These are phyloP conservation scores for Coriolopsis trogii DNA, from an alignment of 1,284 basidiomycete species.

Conservation along the genomic window DNA sequence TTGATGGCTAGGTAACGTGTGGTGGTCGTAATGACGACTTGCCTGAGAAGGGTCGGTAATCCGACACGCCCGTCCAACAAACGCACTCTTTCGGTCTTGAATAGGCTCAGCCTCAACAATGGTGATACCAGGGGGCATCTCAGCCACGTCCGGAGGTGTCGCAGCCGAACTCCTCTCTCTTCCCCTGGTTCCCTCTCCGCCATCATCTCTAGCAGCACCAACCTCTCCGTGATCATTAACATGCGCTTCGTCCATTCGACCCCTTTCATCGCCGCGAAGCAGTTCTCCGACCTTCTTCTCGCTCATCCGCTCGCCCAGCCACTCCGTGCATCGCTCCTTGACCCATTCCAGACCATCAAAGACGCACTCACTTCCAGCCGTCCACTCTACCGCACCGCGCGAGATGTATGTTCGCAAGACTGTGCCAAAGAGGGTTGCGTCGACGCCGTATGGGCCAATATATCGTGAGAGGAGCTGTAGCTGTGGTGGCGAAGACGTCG, in stretches of 20 bases:
- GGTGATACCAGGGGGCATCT: conserved; percentile 61
- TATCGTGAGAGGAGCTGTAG: conserved; percentile 87
- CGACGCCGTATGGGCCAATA: conserved; percentile 78
- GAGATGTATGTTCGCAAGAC: conserved; percentile 86
- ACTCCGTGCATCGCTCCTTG: conserved; percentile 64
- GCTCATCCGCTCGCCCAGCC: conserved; percentile 72
- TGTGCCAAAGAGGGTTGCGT: conserved; percentile 72
- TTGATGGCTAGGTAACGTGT: no score
- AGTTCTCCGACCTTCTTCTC: conserved; percentile 59
- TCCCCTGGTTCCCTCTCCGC: conserved; percentile 18
- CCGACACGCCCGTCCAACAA: conserved; percentile 81
- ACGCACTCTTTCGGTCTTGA: conserved; percentile 79
- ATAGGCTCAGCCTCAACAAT: conserved; percentile 79
- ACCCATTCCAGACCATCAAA: conserved; percentile 87
- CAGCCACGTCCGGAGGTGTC: conserved; percentile 19
- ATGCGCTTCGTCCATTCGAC: conserved; percentile 8
- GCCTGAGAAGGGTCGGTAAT: conserved; percentile 82
- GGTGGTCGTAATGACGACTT: background rate
- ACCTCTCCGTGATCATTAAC: background rate
- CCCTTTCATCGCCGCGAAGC: conserved; percentile 56
- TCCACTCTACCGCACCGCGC: conserved; percentile 73
- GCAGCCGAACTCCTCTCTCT: conserved; percentile 8
- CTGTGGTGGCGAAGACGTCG: conserved; percentile 72
- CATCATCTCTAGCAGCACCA: background rate
- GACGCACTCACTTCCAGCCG: conserved; percentile 75